A percentile compares a stretch with the other conserved stretches of the same genome.
These are phyloP conservation scores for Vigna angularis DNA, from an alignment of 306 rosid genomes.

Conservation along the genomic window DNA sequence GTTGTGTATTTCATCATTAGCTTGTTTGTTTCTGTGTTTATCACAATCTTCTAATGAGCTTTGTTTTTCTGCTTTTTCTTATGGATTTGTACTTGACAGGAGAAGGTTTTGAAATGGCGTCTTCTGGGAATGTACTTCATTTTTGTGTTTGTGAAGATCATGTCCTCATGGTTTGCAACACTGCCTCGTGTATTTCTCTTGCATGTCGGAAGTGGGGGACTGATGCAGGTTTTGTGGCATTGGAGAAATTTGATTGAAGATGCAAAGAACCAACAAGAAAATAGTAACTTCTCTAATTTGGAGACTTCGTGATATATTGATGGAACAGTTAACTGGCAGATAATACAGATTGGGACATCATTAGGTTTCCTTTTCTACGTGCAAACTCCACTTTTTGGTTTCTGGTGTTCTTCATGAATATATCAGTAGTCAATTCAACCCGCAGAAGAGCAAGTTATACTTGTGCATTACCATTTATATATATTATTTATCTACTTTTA, in stretches of 20 bases:
- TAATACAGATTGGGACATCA: constrained; percentile 5
- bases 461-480: too few species aligned
- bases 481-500: too few species aligned
- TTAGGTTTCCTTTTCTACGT: constrained; percentile 10
- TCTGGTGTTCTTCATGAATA: not conserved
- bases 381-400: not conserved
- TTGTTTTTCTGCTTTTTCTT: constrained; percentile 1
- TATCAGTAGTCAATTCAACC: constrained; percentile 18
- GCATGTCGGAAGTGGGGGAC: constrained; percentile 58
- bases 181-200: constrained; percentile 44
- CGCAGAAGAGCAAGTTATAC: constrained; percentile 21
- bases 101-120: constrained; percentile 45
- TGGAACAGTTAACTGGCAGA: not conserved
- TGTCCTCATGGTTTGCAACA: constrained; percentile 35
- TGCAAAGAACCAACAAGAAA: constrained; percentile 37
- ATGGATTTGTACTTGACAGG: constrained; percentile 44
- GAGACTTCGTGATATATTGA: constrained; percentile 42
- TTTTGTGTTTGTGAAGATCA: constrained; percentile 51
- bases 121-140: constrained; percentile 45
- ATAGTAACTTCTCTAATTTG: constrained; percentile 11
- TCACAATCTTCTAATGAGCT: constrained; percentile 4
- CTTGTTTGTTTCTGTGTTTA: not conserved
- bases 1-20: not conserved
- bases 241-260: constrained; percentile 49
- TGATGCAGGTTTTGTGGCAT: constrained; percentile 57